Percentiles rank a stretch among this genome's conserved stretches.
phyloP scores from a whole-genome alignment of 352 stramenopile genomes.

The Lagenidium giganteum region DNA sequence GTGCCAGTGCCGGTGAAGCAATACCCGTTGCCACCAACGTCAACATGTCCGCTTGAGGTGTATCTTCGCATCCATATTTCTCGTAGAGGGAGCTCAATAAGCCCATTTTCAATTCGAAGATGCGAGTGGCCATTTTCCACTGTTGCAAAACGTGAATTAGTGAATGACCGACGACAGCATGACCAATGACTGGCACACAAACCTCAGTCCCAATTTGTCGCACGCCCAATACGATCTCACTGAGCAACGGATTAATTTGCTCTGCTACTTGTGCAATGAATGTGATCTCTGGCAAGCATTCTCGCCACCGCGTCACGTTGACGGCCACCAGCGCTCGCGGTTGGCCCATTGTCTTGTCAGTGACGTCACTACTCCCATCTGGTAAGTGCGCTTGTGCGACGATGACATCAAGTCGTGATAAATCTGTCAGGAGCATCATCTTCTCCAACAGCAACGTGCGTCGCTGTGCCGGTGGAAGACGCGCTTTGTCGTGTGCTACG shows the following conservation, averaged over 20 bases:
- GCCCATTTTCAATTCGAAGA: slow-evolving; percentile 78
- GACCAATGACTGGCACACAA: no score
- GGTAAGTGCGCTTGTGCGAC: no score
- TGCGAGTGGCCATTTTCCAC: slow-evolving; percentile 73
- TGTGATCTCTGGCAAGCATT: no score
- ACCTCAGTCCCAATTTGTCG: slow-evolving; percentile 44
- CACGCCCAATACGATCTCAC: slow-evolving; percentile 19
- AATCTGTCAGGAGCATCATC: slow-evolving; percentile 25
- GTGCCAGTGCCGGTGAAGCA: slow-evolving; percentile 49
- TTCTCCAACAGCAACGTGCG: slow-evolving; percentile 33
- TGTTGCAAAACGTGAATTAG: no score
- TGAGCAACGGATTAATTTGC: no score
- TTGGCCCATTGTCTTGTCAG: no score
- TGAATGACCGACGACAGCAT: no score
- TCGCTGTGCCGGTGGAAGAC: no score
- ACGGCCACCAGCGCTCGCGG: no score
- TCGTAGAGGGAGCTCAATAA: slow-evolving; percentile 71
- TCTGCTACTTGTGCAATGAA: no score
- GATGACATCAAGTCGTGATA: slow-evolving; percentile 31
- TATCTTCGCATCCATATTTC: slow-evolving; percentile 61
- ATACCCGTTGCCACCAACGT: slow-evolving; percentile 50
- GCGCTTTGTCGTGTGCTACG: background rate
- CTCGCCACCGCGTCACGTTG: no score
- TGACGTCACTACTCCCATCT: no score
- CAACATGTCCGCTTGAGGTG: slow-evolving; percentile 74